These are phyloP conservation scores for Rhodotorula glutinis DNA, from an alignment of 1,284 basidiomycete species.

Conservation along the genomic window DNA sequence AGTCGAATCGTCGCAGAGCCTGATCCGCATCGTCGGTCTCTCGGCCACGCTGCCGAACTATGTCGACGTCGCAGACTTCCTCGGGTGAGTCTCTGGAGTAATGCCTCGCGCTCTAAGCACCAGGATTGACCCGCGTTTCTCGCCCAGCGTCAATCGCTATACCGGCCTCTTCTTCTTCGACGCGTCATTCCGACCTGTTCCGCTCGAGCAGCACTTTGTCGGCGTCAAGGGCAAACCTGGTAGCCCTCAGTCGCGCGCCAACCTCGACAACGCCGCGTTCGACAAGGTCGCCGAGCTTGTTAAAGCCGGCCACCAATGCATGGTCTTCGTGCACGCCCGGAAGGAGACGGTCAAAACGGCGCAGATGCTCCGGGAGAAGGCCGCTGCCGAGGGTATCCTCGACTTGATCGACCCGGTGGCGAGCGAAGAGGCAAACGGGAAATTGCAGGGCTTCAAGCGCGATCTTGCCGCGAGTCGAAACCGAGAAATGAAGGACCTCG, in stretches of 20 bases:
- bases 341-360: constrained; percentile 98
- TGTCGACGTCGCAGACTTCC: constrained; percentile 91
- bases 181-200: constrained; percentile 93
- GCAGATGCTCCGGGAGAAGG: constrained; percentile 75
- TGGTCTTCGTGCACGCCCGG: constrained; percentile 98
- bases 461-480: constrained; percentile 79
- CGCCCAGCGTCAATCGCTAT: constrained; percentile 74
- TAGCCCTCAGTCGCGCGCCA: constrained; percentile 69
- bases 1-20: constrained; percentile 94
- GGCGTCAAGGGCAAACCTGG: constrained; percentile 90
- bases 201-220: constrained; percentile 95
- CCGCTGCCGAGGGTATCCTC: constrained; percentile 65
- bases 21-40: constrained; percentile 98
- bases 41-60: constrained; percentile 98
- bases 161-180: constrained; percentile 98
- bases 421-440: constrained; percentile 61
- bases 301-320: constrained; percentile 88
- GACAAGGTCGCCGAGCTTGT: constrained; percentile 83
- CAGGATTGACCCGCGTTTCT: too few species aligned
- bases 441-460: constrained; percentile 70
- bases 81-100: constrained; percentile 58
- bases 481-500: constrained; percentile 94
- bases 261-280: constrained; percentile 85
- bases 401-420: constrained; percentile 69
- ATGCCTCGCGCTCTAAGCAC: neutral